Conservation (phyloP, 352 stramenopile genomes). For the Lagenidium sp. region DNA sequence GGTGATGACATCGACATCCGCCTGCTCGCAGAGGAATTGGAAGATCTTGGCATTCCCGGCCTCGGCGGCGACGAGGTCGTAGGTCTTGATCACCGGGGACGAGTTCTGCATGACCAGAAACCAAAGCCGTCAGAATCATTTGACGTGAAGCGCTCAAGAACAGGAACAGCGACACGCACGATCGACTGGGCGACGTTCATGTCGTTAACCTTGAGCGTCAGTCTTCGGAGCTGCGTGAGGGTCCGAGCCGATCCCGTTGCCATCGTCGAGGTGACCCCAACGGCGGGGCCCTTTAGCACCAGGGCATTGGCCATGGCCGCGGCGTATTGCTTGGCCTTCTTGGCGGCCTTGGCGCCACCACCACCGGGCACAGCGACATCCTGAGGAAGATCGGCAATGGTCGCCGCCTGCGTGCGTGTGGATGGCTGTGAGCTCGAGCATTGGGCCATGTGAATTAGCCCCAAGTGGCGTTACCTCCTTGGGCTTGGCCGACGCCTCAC, state of each 20-base stretch:
- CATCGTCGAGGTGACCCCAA: conserved; percentile 2
- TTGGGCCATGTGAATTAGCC: not conserved
- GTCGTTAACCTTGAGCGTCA: conserved; percentile 74
- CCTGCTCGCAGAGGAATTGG: conserved; percentile 76
- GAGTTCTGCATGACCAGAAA: conserved; percentile 23
- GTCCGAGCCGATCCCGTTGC: conserved; percentile 10
- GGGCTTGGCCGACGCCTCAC: conserved; percentile 33
- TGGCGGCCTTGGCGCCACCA: conserved; percentile 40
- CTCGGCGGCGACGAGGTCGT: conserved; percentile 73
- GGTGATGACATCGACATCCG: conserved; percentile 71
- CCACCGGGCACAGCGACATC: conserved; percentile 21
- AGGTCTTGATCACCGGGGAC: conserved; percentile 48
- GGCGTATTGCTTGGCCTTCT: conserved; percentile 64
- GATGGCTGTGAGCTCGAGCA: not conserved
- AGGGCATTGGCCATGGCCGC: conserved; percentile 25
- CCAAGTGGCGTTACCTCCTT: conserved; percentile 21
- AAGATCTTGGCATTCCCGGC: conserved; percentile 60
- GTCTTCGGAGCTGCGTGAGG: conserved; percentile 49
- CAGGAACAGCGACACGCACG: conserved; percentile 18
- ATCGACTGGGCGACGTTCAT: conserved; percentile 49
- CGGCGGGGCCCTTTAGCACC: conserved; percentile 20
- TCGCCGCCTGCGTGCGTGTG: conserved; percentile 6
- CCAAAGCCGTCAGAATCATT: too few species aligned
- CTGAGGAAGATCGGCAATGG: conserved; percentile 22
- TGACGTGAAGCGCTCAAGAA: too few species aligned